phyloP scores from a whole-genome alignment of 2,329 filamentous ascomycete species.

The Penicillium sp. region DNA sequence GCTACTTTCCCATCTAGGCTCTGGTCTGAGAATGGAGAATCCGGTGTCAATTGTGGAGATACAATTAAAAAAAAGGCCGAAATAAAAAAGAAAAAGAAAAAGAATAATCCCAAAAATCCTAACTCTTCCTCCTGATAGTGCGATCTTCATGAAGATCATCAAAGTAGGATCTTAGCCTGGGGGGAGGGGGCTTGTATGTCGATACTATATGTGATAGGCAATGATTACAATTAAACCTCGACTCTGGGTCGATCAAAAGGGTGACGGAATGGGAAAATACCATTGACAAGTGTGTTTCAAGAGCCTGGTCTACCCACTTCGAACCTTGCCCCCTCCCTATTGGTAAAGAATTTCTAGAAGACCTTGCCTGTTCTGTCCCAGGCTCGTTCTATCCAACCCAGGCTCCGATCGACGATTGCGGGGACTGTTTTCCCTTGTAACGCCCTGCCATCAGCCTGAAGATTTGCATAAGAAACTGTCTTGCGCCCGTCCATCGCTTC shows the following conservation, averaged over 20 bases:
- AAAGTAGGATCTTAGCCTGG: conserved; percentile 10
- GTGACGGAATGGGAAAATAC: conserved; percentile 6
- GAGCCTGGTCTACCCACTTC: not conserved
- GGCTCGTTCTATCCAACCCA: conserved; percentile 13
- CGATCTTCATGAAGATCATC: conserved; percentile 17
- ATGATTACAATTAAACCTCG: conserved; percentile 8
- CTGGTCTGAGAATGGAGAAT: conserved; percentile 11
- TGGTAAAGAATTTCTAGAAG: conserved; percentile 20
- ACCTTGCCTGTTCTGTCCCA: conserved; percentile 10
- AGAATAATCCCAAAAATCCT: conserved; percentile 9
- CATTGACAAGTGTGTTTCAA: conserved; percentile 12
- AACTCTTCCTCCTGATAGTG: conserved; percentile 10
- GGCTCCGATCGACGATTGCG: conserved; percentile 16
- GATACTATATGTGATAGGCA: conserved; percentile 11
- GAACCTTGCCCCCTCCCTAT: conserved; percentile 2
- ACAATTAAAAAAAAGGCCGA: not conserved
- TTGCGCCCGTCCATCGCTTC: conserved; percentile 17
- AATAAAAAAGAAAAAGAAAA: too few relatives aligned
- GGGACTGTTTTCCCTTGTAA: conserved; percentile 14
- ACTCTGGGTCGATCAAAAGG: conserved; percentile 2
- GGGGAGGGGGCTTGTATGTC: not conserved
- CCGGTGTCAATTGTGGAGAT: conserved; percentile 23
- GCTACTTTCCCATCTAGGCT: conserved; percentile 11
- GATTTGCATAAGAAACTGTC: conserved; percentile 12
- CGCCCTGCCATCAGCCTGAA: conserved; percentile 12